phyloP scores from a whole-genome alignment of 768 basidiomycete species.

The Nidularia sp. region DNA sequence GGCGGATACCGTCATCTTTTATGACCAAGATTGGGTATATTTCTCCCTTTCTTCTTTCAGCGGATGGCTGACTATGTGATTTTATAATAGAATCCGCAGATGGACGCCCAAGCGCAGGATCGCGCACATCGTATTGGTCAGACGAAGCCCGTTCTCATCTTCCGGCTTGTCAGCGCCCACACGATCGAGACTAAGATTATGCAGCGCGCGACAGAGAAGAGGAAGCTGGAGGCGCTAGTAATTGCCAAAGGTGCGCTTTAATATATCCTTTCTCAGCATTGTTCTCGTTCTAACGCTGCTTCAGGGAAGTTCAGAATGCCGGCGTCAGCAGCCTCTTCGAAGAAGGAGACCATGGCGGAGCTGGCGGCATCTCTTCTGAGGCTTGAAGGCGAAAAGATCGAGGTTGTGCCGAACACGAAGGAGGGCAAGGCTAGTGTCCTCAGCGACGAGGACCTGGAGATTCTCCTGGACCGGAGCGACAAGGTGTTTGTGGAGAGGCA shows the following conservation, averaged over 20 bases:
- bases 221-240: conserved; percentile 90
- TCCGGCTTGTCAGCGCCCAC: conserved; percentile 80
- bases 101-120: conserved; percentile 95
- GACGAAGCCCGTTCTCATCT: conserved; percentile 85
- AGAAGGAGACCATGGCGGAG: conserved; percentile 69
- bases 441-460: conserved; percentile 75
- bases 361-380: conserved; percentile 74
- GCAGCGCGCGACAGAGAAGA: conserved; percentile 81
- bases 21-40: conserved; percentile 86
- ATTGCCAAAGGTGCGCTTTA: conserved; percentile 75
- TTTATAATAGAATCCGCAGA: conserved; percentile 75
- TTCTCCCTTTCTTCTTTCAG: background rate
- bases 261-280: background rate
- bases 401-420: conserved; percentile 73
- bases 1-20: conserved; percentile 91
- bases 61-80: background rate
- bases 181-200: conserved; percentile 93
- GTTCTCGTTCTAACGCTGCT: background rate
- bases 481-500: conserved; percentile 69
- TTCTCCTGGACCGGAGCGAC: conserved; percentile 75
- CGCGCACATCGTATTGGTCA: conserved; percentile 96
- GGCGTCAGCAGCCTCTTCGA: conserved; percentile 42
- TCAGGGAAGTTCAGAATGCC: conserved; percentile 83
- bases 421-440: conserved; percentile 71
- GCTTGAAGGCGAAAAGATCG: conserved; percentile 87